Evolutionary conservation across 441 rosid genomes (phyloP), one percentile per base, ranked within the genome.

Genomic region (Pelargonium myrrhifolium): DNA sequence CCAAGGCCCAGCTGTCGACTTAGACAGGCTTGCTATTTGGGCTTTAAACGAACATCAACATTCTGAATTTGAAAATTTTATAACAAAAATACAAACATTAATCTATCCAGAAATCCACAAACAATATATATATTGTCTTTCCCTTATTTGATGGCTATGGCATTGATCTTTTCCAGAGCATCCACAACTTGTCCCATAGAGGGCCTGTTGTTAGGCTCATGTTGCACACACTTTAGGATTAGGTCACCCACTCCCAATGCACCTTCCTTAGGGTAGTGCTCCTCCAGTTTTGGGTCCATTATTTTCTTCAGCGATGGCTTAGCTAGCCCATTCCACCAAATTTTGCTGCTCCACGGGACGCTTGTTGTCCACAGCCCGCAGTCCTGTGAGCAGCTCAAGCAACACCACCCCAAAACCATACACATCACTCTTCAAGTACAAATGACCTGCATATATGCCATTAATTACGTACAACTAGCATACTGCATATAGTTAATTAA

Each of bases 311-410:
- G 37, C 72, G 9, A 63, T 2, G 68, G 65, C 59, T 31, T 68
- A 0, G 65, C 68, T n/a, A n/a, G n/a, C n/a, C 76, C 71, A 73
- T 4, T 40, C 71, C 64, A 73, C 72, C 68, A 73, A 31, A 35
- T 40, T 68, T 9, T 17, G 65, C 67, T 55, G 14, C 37, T 31
- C 17, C 6, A 45, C 1, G 60, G 59, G 72, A 6, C 72, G 65
- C 18, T 6, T 51, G 4, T 0, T 17, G 68, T 73, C 62, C 47
- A 63, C 15, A 14, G 61, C 68, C 9, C 12, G 68, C 28, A 24
- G 68, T 12, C 76, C 71, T 0, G 72, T 68, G 9, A 73, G 15
- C 47, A 73, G 37, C 63, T 73, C 76, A 2, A 73, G 65, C 18
- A 73, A 62, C 26, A 73, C 28, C 17, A 67, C 72, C 1, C 76